A percentile compares a stretch with the other conserved stretches of the same genome.
Evolutionary conservation across 768 basidiomycete species (phyloP).

Genomic region (Pisolithus marmoratus): DNA sequence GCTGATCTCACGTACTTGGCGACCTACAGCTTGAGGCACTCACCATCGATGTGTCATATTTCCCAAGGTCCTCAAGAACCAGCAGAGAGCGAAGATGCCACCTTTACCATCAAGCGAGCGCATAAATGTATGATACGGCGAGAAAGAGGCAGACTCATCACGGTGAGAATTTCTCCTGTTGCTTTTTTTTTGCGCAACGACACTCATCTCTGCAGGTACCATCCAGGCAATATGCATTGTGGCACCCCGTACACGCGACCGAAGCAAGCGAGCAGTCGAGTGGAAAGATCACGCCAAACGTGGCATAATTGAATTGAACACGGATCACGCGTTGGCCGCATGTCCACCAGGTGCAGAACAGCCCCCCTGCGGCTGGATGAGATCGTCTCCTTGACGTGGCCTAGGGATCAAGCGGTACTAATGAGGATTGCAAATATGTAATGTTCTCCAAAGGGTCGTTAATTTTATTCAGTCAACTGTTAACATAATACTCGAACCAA

Average conservation of each 20-base stretch:
- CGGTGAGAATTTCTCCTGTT: constrained; percentile 7
- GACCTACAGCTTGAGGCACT: constrained; percentile 12
- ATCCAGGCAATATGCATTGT: constrained; percentile 10
- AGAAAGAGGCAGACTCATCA: constrained; percentile 18
- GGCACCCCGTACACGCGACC: constrained; percentile 14
- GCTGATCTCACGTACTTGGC: constrained; percentile 14
- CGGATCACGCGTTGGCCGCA: background rate
- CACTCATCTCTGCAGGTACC: constrained; percentile 19
- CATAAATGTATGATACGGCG: constrained; percentile 12
- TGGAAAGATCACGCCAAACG: constrained; percentile 1
- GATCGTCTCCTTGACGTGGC: background rate
- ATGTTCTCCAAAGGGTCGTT: too few species aligned
- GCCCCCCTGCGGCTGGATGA: too few species aligned
- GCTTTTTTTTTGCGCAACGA: constrained; percentile 1
- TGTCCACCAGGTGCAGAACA: too few species aligned
- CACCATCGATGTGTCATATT: constrained; percentile 8
- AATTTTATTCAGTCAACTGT: too few species aligned
- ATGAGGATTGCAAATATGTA: too few species aligned
- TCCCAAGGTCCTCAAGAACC: constrained; percentile 5
- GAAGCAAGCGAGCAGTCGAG: constrained; percentile 7
- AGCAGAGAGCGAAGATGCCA: constrained; percentile 5
- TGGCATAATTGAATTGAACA: constrained; percentile 2
- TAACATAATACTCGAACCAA: too few species aligned
- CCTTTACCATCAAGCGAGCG: constrained; percentile 21
- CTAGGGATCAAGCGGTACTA: too few species aligned